Evolutionary conservation across 2,329 filamentous ascomycete genomes (phyloP), one percentile per base, ranked within the genome.

Genomic region (Aspergillus pseudonomiae): DNA sequence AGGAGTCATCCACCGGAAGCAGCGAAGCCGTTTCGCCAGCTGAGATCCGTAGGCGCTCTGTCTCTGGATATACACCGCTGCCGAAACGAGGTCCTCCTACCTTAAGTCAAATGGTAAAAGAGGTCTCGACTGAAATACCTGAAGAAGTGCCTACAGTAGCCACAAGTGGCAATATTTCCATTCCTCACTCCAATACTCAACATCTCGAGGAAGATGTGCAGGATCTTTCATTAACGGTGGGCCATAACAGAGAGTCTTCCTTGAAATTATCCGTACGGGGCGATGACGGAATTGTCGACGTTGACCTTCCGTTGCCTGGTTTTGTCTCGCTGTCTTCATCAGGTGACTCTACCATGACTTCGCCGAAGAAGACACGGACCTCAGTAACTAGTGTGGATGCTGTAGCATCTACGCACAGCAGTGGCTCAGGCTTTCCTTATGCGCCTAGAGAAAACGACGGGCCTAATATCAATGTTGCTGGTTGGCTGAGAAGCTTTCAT

Each of bases 281-380:
- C 53, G 82, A 84, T 32, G 86, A 88, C 67, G 86, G 86, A 1
- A 82, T 88, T n/a, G 83, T 88, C 34, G 86, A 88, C 68, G 85
- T 88, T 57, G 84, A 87, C 62, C 81, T 88, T 53, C 83, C 84
- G 2, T 74, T 87, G 24, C 83, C 84, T 46, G 84, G 83, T 11
- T 82, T 83, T 76, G 79, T 80, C 60, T 81, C 74, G 66, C 78
- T 80, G 46, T 80, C 68, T 68, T 84, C 71, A 55, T 85, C 69
- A 60, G 82, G 71, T 72, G 84, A 73, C 59, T 82, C 80, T 1
- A 77, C 66, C 64, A 75, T 73, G 75, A 79, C 74, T 66, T 84
- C 77, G 7, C 78, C 77, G 6, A 77, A 76, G 63, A 80, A 79
- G 62, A 74, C 75, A 19, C 77, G 79, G 54, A 81, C 81, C 4